Evolutionary conservation across 352 stramenopile genomes (phyloP).

Genomic region (Phytophthora idaei): DNA sequence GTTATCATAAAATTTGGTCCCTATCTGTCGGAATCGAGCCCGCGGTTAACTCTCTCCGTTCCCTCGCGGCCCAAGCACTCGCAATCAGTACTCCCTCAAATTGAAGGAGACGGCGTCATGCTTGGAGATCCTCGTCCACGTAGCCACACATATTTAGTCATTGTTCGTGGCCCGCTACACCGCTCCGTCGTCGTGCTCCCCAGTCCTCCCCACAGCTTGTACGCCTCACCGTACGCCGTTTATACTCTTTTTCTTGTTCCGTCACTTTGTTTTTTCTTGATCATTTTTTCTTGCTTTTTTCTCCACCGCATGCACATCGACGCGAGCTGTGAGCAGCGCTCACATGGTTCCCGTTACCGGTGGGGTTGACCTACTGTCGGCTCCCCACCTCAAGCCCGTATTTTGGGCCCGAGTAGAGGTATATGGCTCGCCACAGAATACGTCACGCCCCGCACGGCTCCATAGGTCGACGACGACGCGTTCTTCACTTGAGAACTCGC

Average conservation of each 20-base stretch:
- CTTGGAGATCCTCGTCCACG: slow-evolving; percentile 40
- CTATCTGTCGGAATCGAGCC: slow-evolving; percentile 35
- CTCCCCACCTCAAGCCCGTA: slow-evolving; percentile 58
- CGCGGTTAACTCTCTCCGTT: slow-evolving; percentile 27
- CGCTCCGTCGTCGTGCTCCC: slow-evolving; percentile 33
- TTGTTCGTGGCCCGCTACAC: slow-evolving; percentile 21
- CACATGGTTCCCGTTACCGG: slow-evolving; percentile 45
- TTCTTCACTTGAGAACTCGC: slow-evolving; percentile 62
- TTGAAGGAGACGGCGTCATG: slow-evolving; percentile 31
- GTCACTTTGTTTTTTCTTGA: slow-evolving; percentile 40
- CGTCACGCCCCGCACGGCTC: slow-evolving; percentile 55
- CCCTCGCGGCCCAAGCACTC: slow-evolving; percentile 46
- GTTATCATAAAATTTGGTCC: slow-evolving; percentile 34
- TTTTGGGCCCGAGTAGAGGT: slow-evolving; percentile 72
- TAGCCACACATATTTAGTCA: slow-evolving; percentile 38
- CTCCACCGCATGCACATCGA: slow-evolving; percentile 32
- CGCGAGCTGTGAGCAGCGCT: slow-evolving; percentile 19
- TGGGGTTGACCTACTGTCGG: slow-evolving; percentile 44
- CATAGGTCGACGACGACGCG: slow-evolving; percentile 72
- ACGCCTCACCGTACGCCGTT: slow-evolving; percentile 26
- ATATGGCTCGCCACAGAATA: slow-evolving; percentile 66
- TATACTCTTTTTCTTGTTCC: slow-evolving; percentile 33
- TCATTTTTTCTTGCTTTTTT: slow-evolving; percentile 19
- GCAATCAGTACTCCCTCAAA: slow-evolving; percentile 31
- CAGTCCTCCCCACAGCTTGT: slow-evolving; percentile 28